phyloP scores from a whole-genome alignment of 1,139 yeast genomes.

The Candida sp. region DNA sequence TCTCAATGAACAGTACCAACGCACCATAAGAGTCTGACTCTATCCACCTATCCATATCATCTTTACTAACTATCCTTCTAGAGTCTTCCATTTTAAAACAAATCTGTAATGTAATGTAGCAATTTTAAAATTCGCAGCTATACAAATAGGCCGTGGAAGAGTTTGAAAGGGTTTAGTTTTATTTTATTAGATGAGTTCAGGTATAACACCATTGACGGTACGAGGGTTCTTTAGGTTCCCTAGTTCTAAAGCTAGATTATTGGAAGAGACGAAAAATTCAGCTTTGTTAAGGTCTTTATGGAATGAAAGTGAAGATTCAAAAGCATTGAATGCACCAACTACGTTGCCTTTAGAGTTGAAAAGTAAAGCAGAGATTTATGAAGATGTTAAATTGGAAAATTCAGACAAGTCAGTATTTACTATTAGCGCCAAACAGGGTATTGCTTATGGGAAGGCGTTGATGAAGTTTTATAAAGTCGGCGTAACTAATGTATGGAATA shows the following conservation, averaged over 20 bases:
- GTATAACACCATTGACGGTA: slow-evolving; percentile 2
- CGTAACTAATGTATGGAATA: slow-evolving; percentile 47
- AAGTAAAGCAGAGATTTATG: slow-evolving; percentile 25
- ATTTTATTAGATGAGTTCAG: slow-evolving; percentile 2
- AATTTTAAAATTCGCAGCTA: neutral
- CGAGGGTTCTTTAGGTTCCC: slow-evolving; percentile 14
- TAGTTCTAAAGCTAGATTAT: slow-evolving; percentile 10
- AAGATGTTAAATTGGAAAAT: slow-evolving; percentile 20
- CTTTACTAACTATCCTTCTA: slow-evolving; percentile 52
- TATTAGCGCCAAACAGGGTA: slow-evolving; percentile 31
- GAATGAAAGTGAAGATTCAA: slow-evolving; percentile 6
- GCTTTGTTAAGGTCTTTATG: slow-evolving; percentile 15
- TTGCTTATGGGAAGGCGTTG: slow-evolving; percentile 37
- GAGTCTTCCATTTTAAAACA: too few species aligned
- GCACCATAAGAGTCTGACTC: slow-evolving; percentile 47
- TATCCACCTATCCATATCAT: slow-evolving; percentile 67
- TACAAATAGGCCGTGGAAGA: neutral
- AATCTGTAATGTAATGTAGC: neutral
- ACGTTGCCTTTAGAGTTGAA: slow-evolving; percentile 38
- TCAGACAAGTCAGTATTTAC: slow-evolving; percentile 14
- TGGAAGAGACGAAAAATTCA: slow-evolving; percentile 11
- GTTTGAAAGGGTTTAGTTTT: neutral
- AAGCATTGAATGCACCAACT: slow-evolving; percentile 26
- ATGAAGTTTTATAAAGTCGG: slow-evolving; percentile 52
- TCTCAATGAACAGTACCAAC: slow-evolving; percentile 52